Evolutionary conservation across 805 yeast species (phyloP).

Genomic region (Hanseniaspora valbyensis): DNA sequence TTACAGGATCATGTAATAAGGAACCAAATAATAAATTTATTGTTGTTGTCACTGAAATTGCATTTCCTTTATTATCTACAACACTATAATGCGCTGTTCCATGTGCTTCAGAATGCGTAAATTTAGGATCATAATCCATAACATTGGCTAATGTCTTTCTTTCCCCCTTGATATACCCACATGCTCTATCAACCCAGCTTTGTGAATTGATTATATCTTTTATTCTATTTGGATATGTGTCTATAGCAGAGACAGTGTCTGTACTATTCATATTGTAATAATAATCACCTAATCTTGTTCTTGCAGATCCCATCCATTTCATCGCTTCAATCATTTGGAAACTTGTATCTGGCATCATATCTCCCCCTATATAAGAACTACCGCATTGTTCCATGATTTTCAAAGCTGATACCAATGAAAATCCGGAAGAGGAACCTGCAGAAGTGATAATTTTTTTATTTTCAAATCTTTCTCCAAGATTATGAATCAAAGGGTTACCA

Average conservation of each 20-base stretch:
- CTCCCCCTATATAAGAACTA: conserved; percentile 30
- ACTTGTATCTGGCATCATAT: conserved; percentile 38
- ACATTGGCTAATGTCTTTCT: conserved; percentile 48
- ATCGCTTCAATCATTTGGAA: conserved; percentile 72
- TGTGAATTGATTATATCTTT: conserved; percentile 36
- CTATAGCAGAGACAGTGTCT: conserved; percentile 17
- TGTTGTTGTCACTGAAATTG: conserved; percentile 82
- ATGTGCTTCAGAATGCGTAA: conserved; percentile 64
- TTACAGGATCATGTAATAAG: conserved; percentile 61
- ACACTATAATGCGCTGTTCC: conserved; percentile 86
- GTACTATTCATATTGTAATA: conserved; percentile 22
- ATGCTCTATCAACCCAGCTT: conserved; percentile 46
- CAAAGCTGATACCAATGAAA: conserved; percentile 67
- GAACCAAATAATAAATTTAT: conserved; percentile 79
- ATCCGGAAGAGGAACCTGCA: conserved; percentile 73
- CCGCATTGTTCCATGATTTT: conserved; percentile 45
- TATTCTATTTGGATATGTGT: conserved; percentile 30
- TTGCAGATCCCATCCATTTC: conserved; percentile 87
- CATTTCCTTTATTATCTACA: conserved; percentile 61
- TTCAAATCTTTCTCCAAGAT: conserved; percentile 23
- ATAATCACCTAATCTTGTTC: conserved; percentile 74
- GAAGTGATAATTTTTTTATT: conserved; percentile 20
- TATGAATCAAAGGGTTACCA: conserved; percentile 29
- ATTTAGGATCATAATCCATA: conserved; percentile 69
- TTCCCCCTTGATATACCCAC: conserved; percentile 35